Percentiles rank a stretch among this genome's conserved stretches.
These are phyloP conservation scores for Botrytis byssoidea DNA, from an alignment of 2,329 filamentous ascomycete genomes.

Conservation along the genomic window DNA sequence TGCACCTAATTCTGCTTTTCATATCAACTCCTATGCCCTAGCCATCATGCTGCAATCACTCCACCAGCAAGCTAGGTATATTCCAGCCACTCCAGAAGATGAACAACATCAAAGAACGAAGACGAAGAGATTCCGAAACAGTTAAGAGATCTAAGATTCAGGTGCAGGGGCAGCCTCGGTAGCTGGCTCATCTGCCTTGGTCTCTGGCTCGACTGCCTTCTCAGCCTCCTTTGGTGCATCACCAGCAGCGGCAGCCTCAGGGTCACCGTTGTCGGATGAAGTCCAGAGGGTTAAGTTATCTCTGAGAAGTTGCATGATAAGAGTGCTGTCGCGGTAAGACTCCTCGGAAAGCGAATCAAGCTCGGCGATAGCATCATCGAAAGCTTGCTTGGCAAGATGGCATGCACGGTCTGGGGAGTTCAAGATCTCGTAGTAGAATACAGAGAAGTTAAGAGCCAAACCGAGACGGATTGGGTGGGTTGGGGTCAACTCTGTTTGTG, in stretches of 20 bases:
- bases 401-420: constrained; percentile 97
- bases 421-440: constrained; percentile 99
- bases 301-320: constrained; percentile 98
- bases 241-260: constrained; percentile 58
- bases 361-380: constrained; percentile 96
- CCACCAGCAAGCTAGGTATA: constrained; percentile 37
- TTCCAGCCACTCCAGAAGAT: constrained; percentile 37
- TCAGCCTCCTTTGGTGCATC: constrained; percentile 62
- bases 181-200: constrained; percentile 41
- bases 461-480: constrained; percentile 98
- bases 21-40: constrained; percentile 41
- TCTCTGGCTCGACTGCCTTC: constrained; percentile 49
- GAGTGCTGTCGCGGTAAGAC: constrained; percentile 97
- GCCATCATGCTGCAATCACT: constrained; percentile 38
- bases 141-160: constrained; percentile 50
- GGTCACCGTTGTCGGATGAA: constrained; percentile 83
- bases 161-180: constrained; percentile 44
- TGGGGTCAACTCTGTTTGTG: constrained; percentile 93
- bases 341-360: constrained; percentile 97
- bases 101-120: constrained; percentile 42
- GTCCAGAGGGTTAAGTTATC: constrained; percentile 99
- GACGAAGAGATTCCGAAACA: constrained; percentile 41
- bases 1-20: constrained; percentile 40
- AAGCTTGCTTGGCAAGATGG: constrained; percentile 98
- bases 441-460: constrained; percentile 97